Evolutionary conservation across 495 filamentous ascomycete species (phyloP).

Genomic region (Xeromyces bisporus): DNA sequence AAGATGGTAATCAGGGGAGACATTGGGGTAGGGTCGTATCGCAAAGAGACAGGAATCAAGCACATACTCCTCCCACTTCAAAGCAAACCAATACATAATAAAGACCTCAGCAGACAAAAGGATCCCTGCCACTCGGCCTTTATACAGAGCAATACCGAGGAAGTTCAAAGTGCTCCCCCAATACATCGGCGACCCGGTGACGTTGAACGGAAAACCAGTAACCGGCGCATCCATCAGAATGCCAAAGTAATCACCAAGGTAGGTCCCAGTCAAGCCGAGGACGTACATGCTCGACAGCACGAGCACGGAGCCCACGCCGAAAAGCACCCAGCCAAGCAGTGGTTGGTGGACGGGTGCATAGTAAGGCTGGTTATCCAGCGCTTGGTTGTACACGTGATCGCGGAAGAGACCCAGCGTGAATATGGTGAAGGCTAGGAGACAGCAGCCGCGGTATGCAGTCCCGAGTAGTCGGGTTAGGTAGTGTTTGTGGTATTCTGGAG

Average conservation of each 20-base stretch:
- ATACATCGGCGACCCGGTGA: conserved; percentile 91
- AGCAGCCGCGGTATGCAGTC: conserved; percentile 69
- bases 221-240: conserved; percentile 93
- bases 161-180: conserved; percentile 87
- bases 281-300: conserved; percentile 81
- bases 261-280: conserved; percentile 91
- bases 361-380: conserved; percentile 25
- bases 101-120: conserved; percentile 60
- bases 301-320: conserved; percentile 63
- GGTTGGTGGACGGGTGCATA: conserved; percentile 49
- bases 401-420: conserved; percentile 82
- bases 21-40: neutral
- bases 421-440: conserved; percentile 72
- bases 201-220: conserved; percentile 87
- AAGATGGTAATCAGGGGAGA: conserved; percentile 9
- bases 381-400: conserved; percentile 44
- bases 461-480: conserved; percentile 77
- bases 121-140: conserved; percentile 77
- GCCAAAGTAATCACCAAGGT: conserved; percentile 95
- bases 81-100: conserved; percentile 63
- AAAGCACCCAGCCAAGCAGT: conserved; percentile 47
- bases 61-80: conserved; percentile 73
- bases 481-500: conserved; percentile 74
- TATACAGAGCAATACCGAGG: conserved; percentile 72
- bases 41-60: neutral